These are phyloP conservation scores for Metarhizium sp. DNA, from an alignment of 2,329 filamentous ascomycete species.

Conservation along the genomic window DNA sequence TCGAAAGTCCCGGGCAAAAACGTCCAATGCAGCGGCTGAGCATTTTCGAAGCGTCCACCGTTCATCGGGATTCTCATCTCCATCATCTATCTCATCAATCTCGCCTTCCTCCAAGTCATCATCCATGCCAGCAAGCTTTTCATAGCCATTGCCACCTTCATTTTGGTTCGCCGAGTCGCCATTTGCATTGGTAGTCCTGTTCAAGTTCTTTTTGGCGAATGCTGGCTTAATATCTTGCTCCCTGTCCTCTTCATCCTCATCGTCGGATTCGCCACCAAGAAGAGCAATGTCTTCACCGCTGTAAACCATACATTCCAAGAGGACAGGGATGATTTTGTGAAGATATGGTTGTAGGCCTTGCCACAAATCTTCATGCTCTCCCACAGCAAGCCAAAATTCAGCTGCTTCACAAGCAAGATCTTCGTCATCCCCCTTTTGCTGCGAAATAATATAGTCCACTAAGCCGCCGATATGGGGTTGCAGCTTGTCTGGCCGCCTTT, in stretches of 20 bases:
- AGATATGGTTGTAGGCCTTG: constrained; percentile 69
- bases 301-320: constrained; percentile 94
- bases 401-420: constrained; percentile 90
- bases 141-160: constrained; percentile 32
- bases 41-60: constrained; percentile 95
- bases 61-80: constrained; percentile 82
- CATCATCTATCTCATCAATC: constrained; percentile 65
- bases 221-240: constrained; percentile 85
- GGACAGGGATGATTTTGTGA: constrained; percentile 75
- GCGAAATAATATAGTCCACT: constrained; percentile 85
- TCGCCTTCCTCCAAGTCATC: constrained; percentile 84
- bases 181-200: constrained; percentile 50
- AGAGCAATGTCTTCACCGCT: constrained; percentile 85
- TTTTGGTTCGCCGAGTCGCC: constrained; percentile 17
- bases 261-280: constrained; percentile 74
- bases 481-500: constrained; percentile 83
- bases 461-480: constrained; percentile 78
- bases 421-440: constrained; percentile 80
- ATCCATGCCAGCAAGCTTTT: constrained; percentile 50
- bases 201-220: constrained; percentile 65
- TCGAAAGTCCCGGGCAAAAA: constrained; percentile 85
- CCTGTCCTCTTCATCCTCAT: constrained; percentile 86
- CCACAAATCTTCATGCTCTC: constrained; percentile 76
- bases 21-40: constrained; percentile 88
- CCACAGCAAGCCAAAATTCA: constrained; percentile 93